These are phyloP conservation scores for Colletotrichum sidae DNA, from an alignment of 2,329 filamentous ascomycete species.

Conservation along the genomic window DNA sequence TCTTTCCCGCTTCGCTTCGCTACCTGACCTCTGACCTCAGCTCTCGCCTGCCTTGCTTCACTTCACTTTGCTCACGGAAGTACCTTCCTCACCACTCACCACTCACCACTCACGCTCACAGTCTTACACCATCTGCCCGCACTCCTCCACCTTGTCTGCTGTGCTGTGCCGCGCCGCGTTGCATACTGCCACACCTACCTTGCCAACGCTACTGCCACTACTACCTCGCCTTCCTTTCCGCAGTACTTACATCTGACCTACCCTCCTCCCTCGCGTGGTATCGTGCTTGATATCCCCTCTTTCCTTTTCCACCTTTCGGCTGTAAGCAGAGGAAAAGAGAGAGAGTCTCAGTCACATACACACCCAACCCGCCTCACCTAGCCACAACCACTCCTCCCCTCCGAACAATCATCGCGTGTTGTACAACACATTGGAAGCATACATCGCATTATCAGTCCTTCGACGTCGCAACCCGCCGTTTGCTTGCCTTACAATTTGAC, in stretches of 20 bases:
- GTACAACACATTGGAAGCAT: constrained; percentile 3
- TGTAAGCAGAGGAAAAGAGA: constrained; percentile 2
- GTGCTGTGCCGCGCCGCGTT: constrained; percentile 27
- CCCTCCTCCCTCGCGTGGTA: constrained; percentile 37
- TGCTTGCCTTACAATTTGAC: constrained; percentile 35
- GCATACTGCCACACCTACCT: no score
- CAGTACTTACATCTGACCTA: constrained; percentile 33
- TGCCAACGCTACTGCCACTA: no score
- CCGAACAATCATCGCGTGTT: not conserved
- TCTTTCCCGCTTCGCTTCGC: not conserved
- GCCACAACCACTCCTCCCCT: constrained; percentile 3
- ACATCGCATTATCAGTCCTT: constrained; percentile 24
- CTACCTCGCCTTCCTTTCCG: not conserved
- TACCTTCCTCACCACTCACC: not conserved
- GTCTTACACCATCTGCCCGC: not conserved
- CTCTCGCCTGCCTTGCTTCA: not conserved
- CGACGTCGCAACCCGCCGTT: constrained; percentile 14
- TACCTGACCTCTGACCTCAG: not conserved
- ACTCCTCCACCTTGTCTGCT: constrained; percentile 12
- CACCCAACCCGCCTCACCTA: constrained; percentile 4
- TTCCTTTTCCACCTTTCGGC: constrained; percentile 35
- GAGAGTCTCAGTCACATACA: constrained; percentile 11
- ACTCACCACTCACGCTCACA: not conserved
- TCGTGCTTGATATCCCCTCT: constrained; percentile 37
- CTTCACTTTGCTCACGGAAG: constrained; percentile 1